Percentiles rank a stretch among this genome's conserved stretches.
These are phyloP conservation scores for Ophiostoma australiae DNA, from an alignment of 2,329 filamentous ascomycete genomes.

Conservation along the genomic window DNA sequence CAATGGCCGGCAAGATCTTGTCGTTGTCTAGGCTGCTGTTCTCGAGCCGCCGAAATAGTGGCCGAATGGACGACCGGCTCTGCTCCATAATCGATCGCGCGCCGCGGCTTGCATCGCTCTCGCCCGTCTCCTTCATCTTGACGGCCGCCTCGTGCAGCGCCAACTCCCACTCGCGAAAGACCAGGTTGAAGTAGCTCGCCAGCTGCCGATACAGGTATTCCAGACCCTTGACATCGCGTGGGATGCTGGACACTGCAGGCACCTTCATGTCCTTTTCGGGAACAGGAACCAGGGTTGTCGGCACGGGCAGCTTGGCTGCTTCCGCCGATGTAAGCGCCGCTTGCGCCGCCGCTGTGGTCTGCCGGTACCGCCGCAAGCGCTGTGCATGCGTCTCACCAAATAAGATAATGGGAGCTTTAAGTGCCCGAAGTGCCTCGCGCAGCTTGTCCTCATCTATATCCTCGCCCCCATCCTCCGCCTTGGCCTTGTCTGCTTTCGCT, in stretches of 20 bases:
- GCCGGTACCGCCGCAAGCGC: slow-evolving; percentile 65
- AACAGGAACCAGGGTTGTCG: slow-evolving; percentile 74
- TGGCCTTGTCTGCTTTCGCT: slow-evolving; percentile 40
- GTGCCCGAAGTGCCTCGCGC: slow-evolving; percentile 58
- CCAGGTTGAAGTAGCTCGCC: slow-evolving; percentile 92
- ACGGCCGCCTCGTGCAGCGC: slow-evolving; percentile 54
- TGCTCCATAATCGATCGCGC: slow-evolving; percentile 82
- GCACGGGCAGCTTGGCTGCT: slow-evolving; percentile 62
- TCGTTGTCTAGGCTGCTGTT: slow-evolving; percentile 74
- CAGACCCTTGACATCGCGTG: slow-evolving; percentile 58
- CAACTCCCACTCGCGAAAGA: slow-evolving; percentile 80
- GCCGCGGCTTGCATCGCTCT: slow-evolving; percentile 72
- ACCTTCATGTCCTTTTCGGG: slow-evolving; percentile 88
- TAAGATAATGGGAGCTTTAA: slow-evolving; percentile 67
- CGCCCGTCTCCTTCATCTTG: slow-evolving; percentile 45
- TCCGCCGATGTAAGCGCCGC: slow-evolving; percentile 28
- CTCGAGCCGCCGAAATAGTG: slow-evolving; percentile 86
- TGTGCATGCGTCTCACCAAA: slow-evolving; percentile 77
- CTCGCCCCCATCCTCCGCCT: slow-evolving; percentile 35
- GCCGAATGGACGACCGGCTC: slow-evolving; percentile 80
- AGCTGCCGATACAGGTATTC: slow-evolving; percentile 79
- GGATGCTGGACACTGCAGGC: slow-evolving; percentile 45
- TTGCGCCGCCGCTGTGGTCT: slow-evolving; percentile 57
- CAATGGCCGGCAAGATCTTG: slow-evolving; percentile 71
- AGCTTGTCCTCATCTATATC: slow-evolving; percentile 69